A percentile compares a stretch with the other conserved stretches of the same genome.
Evolutionary conservation across 2,329 filamentous ascomycete species (phyloP).

Genomic region (Thermoascus crustaceus): DNA sequence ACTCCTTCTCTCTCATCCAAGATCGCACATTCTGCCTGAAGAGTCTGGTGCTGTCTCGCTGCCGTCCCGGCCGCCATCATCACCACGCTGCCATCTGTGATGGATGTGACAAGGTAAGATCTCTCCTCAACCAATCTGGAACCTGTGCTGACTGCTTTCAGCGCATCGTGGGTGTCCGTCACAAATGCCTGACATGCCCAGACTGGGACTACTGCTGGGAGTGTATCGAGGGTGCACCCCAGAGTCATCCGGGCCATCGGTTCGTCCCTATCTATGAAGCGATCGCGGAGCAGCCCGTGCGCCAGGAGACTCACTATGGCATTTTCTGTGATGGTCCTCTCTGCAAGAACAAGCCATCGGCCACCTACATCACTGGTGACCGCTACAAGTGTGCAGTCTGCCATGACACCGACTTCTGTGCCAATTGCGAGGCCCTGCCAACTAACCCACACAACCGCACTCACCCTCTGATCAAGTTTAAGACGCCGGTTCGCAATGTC

Average conservation of each 20-base stretch:
- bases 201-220: constrained; percentile 91
- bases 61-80: constrained; percentile 70
- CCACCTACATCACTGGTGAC: constrained; percentile 63
- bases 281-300: constrained; percentile 39
- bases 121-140: constrained; percentile 3
- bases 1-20: constrained; percentile 58
- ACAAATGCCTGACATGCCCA: constrained; percentile 95
- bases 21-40: constrained; percentile 51
- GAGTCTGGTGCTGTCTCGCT: constrained; percentile 55
- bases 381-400: constrained; percentile 98
- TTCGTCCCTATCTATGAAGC: constrained; percentile 82
- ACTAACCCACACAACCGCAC: constrained; percentile 81
- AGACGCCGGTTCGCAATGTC: constrained; percentile 80
- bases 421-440: constrained; percentile 83
- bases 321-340: constrained; percentile 94
- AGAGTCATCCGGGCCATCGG: constrained; percentile 68
- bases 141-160: constrained; percentile 25
- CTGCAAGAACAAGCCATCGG: constrained; percentile 50
- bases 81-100: constrained; percentile 88
- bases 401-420: constrained; percentile 90
- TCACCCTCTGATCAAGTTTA: constrained; percentile 96
- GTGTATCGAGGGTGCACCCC: constrained; percentile 64
- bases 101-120: constrained; percentile 66
- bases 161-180: constrained; percentile 77
- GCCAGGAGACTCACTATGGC: constrained; percentile 59